phyloP scores from a whole-genome alignment of 208 protist species.

The Leishmania major region DNA sequence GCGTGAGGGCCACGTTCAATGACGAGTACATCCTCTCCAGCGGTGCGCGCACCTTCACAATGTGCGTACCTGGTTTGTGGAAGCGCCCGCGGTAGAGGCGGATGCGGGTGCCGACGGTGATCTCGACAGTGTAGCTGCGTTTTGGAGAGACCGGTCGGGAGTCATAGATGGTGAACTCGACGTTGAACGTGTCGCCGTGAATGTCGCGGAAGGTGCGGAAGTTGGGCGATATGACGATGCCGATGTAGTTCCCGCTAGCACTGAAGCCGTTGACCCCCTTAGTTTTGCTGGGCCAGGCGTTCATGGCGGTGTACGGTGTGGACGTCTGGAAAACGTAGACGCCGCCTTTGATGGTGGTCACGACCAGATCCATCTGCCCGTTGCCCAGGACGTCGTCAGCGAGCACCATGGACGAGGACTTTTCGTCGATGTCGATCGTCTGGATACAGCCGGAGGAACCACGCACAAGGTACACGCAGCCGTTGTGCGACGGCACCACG shows the following conservation, averaged over 20 bases:
- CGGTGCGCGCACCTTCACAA: conserved; percentile 59
- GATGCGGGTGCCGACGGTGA: conserved; percentile 69
- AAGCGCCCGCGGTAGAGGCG: conserved; percentile 55
- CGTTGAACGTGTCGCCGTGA: conserved; percentile 63
- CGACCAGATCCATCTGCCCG: conserved; percentile 89
- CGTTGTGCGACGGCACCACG: conserved; percentile 87
- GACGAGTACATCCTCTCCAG: conserved; percentile 63
- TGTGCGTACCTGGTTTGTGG: conserved; percentile 44
- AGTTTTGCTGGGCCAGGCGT: conserved; percentile 72
- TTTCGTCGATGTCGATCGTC: conserved; percentile 91
- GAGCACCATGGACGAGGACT: conserved; percentile 87
- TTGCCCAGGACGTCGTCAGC: conserved; percentile 91
- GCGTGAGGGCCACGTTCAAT: conserved; percentile 62
- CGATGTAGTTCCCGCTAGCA: conserved; percentile 71
- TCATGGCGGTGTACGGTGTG: conserved; percentile 73
- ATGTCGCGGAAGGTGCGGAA: conserved; percentile 67
- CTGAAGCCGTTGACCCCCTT: conserved; percentile 83
- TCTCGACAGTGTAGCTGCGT: conserved; percentile 57
- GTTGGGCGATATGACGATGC: conserved; percentile 65
- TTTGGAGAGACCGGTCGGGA: conserved; percentile 16
- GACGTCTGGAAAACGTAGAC: conserved; percentile 86
- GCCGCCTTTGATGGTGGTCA: conserved; percentile 87
- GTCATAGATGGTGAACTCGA: conserved; percentile 80
- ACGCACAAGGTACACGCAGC: conserved; percentile 87
- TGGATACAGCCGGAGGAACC: conserved; percentile 81